phyloP scores from a whole-genome alignment of 805 yeast genomes.

The Wickerhamomyces bovis region DNA sequence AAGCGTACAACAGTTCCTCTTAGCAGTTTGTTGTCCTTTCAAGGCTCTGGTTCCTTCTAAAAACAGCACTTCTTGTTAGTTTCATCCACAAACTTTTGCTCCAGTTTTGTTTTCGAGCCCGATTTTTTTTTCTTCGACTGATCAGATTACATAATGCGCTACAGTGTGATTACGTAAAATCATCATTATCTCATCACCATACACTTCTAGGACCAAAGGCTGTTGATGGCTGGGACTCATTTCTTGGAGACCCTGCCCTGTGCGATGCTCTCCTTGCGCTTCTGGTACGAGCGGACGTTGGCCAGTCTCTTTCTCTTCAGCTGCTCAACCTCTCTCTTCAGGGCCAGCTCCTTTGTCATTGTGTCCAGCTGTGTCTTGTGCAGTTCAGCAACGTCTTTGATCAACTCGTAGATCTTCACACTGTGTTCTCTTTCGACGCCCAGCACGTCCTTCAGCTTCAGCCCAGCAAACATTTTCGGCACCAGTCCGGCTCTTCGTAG shows the following conservation, averaged over 20 bases:
- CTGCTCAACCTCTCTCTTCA: slow-evolving; percentile 7
- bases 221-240: not conserved
- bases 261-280: slow-evolving; percentile 18
- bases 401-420: slow-evolving; percentile 19
- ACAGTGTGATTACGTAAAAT: too few species aligned
- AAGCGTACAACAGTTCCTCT: not conserved
- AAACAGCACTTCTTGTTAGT: not conserved
- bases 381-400: slow-evolving; percentile 15
- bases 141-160: not conserved
- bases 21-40: not conserved
- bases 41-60: not conserved
- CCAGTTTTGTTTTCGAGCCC: not conserved
- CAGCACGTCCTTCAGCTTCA: slow-evolving; percentile 20
- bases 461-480: slow-evolving; percentile 20
- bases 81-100: not conserved
- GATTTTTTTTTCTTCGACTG: not conserved
- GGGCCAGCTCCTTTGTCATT: slow-evolving; percentile 4
- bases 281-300: slow-evolving; percentile 9
- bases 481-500: slow-evolving; percentile 15
- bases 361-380: slow-evolving; percentile 2
- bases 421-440: slow-evolving; percentile 24
- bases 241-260: not conserved
- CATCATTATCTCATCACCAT: not conserved
- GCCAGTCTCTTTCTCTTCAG: slow-evolving; percentile 12
- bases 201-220: not conserved